Conservation (phyloP, 768 basidiomycete species). For the Pleurotus cornucopiae region DNA sequence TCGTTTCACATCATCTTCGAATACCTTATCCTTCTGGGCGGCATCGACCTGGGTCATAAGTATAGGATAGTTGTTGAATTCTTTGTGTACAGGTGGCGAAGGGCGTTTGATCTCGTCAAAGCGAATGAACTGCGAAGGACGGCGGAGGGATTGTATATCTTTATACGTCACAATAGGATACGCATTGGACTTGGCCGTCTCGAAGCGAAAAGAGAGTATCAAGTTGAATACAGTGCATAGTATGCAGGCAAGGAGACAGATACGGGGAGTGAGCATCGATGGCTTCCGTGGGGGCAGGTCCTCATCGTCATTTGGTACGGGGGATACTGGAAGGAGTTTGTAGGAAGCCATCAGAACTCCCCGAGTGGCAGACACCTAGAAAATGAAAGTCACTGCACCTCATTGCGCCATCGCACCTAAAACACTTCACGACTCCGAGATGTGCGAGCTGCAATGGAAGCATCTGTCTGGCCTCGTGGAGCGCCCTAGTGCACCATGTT, state of each 20-base stretch:
- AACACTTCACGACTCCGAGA: not conserved
- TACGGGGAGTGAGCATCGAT: not conserved
- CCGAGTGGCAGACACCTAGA: no score
- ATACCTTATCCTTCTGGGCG: not conserved
- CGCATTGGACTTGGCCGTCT: not conserved
- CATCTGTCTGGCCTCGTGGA: not conserved
- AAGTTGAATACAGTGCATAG: not conserved
- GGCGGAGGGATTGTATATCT: conserved; percentile 15
- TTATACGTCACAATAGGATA: conserved; percentile 22
- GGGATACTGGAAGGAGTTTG: not conserved
- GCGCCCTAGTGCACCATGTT: not conserved
- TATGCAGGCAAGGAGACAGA: not conserved
- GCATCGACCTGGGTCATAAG: conserved; percentile 7
- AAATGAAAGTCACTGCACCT: no score
- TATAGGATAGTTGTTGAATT: conserved; percentile 3
- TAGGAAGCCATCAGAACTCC: not conserved
- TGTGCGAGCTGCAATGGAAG: not conserved
- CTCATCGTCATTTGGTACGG: not conserved
- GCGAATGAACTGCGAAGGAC: conserved; percentile 24
- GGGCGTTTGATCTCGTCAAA: conserved; percentile 19
- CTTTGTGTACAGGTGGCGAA: conserved; percentile 10
- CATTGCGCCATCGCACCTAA: not conserved
- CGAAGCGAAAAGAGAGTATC: not conserved
- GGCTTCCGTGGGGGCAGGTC: not conserved
- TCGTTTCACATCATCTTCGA: conserved; percentile 1